Percentiles rank a stretch among this genome's conserved stretches.
These are phyloP conservation scores for Phytophthora constricta DNA, from an alignment of 352 stramenopile genomes.

Conservation along the genomic window DNA sequence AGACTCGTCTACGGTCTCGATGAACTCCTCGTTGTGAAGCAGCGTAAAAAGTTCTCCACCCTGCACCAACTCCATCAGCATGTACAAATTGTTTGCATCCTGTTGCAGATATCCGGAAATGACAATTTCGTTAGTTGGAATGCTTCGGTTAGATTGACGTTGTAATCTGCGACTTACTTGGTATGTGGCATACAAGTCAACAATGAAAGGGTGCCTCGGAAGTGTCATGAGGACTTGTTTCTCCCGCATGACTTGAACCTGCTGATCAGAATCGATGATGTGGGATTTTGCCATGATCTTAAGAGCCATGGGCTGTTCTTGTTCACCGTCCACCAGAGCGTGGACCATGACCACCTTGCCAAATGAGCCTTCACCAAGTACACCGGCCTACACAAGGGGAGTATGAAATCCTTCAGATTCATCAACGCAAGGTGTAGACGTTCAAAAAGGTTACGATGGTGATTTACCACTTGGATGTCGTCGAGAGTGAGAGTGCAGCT, in stretches of 20 bases:
- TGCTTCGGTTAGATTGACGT: background rate
- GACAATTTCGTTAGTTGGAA: background rate
- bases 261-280: conserved; percentile 93
- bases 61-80: conserved; percentile 94
- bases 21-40: conserved; percentile 88
- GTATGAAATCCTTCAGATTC: background rate
- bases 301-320: conserved; percentile 80
- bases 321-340: conserved; percentile 58
- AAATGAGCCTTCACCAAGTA: conserved; percentile 96
- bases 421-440: background rate
- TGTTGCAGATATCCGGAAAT: conserved; percentile 34
- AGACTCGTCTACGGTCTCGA: conserved; percentile 79
- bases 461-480: conserved; percentile 67
- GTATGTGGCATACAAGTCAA: conserved; percentile 92
- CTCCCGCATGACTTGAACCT: conserved; percentile 94
- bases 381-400: conserved; percentile 56
- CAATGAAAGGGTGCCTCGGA: conserved; percentile 91
- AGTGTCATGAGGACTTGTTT: conserved; percentile 90
- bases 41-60: conserved; percentile 94
- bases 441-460: background rate
- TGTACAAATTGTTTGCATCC: conserved; percentile 93
- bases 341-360: conserved; percentile 95
- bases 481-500: conserved; percentile 61
- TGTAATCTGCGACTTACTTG: conserved; percentile 39
- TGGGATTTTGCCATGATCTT: conserved; percentile 94